Evolutionary conservation across 2,329 filamentous ascomycete species (phyloP).

Genomic region (Arthrobotrys megalospora): DNA sequence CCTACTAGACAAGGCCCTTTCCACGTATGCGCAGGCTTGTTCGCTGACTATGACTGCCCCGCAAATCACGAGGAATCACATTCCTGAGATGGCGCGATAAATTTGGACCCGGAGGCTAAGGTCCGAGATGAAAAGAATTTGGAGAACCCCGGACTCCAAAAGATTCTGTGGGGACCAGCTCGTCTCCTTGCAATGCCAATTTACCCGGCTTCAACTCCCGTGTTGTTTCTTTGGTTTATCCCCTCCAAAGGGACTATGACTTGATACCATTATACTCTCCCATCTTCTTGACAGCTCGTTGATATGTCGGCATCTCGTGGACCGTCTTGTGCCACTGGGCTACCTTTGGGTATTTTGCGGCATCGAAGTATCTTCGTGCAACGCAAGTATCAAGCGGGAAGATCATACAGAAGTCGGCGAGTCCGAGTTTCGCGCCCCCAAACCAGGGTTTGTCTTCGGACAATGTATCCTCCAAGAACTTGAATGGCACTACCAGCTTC

Average conservation of each 20-base stretch:
- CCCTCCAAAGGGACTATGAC: not conserved
- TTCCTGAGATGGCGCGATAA: constrained; percentile 5
- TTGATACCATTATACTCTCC: constrained; percentile 32
- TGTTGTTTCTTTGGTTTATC: not conserved
- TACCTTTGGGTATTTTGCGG: constrained; percentile 46
- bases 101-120: constrained; percentile 12
- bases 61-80: constrained; percentile 23
- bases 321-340: constrained; percentile 39
- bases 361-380: constrained; percentile 46
- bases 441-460: constrained; percentile 55
- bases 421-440: constrained; percentile 42
- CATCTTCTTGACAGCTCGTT: constrained; percentile 34
- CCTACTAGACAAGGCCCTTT: constrained; percentile 12
- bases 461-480: constrained; percentile 50
- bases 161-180: not conserved
- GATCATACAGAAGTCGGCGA: constrained; percentile 52
- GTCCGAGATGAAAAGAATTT: not conserved
- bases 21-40: not conserved
- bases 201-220: constrained; percentile 6
- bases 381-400: constrained; percentile 50
- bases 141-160: not conserved
- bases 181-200: constrained; percentile 11
- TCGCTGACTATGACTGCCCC: not conserved
- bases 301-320: constrained; percentile 36
- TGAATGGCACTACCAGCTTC: constrained; percentile 24